phyloP scores from a whole-genome alignment of 2,329 filamentous ascomycete species.

The Epichloe glyceriae region DNA sequence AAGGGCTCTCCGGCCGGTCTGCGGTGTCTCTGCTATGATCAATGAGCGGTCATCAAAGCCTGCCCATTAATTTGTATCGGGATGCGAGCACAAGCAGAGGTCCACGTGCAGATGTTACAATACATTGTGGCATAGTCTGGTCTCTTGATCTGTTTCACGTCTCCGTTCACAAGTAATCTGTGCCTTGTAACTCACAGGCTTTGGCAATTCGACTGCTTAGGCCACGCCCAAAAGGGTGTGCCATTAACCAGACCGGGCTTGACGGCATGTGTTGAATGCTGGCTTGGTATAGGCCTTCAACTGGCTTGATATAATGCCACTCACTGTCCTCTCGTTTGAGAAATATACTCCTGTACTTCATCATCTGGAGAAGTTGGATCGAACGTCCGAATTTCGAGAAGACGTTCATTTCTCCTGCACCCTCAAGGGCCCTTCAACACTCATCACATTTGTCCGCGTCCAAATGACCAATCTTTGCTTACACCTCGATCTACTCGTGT shows the following conservation, averaged over 20 bases:
- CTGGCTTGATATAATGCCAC: background rate
- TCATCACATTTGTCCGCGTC: background rate
- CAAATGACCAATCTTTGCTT: background rate
- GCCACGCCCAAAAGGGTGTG: background rate
- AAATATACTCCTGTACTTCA: background rate
- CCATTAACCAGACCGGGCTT: background rate
- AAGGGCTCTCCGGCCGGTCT: background rate
- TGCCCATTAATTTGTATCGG: background rate
- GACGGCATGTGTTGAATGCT: background rate
- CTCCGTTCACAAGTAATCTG: background rate
- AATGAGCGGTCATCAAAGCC: background rate
- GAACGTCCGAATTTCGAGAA: background rate
- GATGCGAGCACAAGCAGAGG: background rate
- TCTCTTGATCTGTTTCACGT: conserved; percentile 1
- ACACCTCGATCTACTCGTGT: background rate
- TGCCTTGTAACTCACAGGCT: background rate
- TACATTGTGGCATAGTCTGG: conserved; percentile 1
- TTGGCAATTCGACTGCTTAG: background rate
- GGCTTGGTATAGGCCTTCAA: background rate
- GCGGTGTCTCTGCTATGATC: background rate
- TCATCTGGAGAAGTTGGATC: background rate
- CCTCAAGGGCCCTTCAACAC: background rate
- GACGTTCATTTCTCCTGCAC: background rate
- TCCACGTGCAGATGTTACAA: conserved; percentile 1
- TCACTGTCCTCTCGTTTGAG: background rate